Evolutionary conservation across 306 rosid genomes (phyloP).

Genomic region (Purshia tridentata): DNA sequence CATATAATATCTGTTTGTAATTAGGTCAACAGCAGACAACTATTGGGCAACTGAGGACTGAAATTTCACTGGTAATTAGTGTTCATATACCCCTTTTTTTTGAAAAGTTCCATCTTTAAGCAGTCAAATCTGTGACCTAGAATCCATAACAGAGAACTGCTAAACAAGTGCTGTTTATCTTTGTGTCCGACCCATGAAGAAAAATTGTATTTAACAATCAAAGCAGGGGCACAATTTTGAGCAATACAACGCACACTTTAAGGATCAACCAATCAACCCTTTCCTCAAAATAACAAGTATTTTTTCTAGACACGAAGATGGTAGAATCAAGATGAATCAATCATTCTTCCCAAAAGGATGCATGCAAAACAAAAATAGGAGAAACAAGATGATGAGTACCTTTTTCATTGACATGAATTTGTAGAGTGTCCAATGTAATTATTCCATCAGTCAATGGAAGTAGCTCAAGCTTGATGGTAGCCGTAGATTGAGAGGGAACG

Average conservation of each 20-base stretch:
- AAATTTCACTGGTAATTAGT: not conserved
- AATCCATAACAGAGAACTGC: not conserved
- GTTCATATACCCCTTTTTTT: not conserved
- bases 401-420: slow-evolving; percentile 84
- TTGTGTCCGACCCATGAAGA: not conserved
- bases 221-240: not conserved
- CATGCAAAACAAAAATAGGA: not conserved
- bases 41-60: no score
- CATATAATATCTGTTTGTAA: no score
- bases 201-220: not conserved
- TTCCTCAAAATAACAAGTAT: not conserved
- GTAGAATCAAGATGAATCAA: not conserved
- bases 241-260: not conserved
- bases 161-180: not conserved
- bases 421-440: slow-evolving; percentile 79
- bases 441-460: slow-evolving; percentile 94
- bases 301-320: slow-evolving; percentile 18
- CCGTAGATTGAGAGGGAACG: slow-evolving; percentile 73
- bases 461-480: slow-evolving; percentile 85
- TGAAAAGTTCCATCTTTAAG: not conserved
- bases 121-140: not conserved
- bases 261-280: not conserved
- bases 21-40: no score
- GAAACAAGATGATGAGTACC: slow-evolving; percentile 39
- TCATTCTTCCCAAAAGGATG: not conserved